phyloP scores from a whole-genome alignment of 208 protist genomes.

The Leptomonas seymouri region DNA sequence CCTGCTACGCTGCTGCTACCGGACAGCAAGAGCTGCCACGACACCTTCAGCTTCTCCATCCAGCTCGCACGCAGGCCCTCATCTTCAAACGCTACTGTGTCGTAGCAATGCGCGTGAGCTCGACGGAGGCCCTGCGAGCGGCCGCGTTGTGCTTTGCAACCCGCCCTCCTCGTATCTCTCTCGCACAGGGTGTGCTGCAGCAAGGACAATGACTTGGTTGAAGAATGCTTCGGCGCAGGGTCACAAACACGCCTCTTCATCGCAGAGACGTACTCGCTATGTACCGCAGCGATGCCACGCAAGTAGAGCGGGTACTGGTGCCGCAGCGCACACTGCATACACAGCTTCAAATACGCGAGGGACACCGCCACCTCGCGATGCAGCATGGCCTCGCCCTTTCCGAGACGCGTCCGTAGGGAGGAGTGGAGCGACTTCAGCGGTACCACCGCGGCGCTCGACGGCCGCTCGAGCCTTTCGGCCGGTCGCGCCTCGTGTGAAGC shows the following conservation, averaged over 20 bases:
- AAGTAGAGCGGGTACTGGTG: constrained; percentile 25
- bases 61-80: constrained; percentile 11
- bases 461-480: neutral
- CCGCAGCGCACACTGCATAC: constrained; percentile 23
- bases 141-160: neutral
- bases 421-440: neutral
- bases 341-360: constrained; percentile 14
- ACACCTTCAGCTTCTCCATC: constrained; percentile 26
- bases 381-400: constrained; percentile 6
- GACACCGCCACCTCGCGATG: constrained; percentile 18
- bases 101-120: neutral
- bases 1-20: constrained; percentile 23
- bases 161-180: neutral
- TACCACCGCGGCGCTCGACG: neutral
- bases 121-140: neutral
- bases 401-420: neutral
- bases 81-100: constrained; percentile 4
- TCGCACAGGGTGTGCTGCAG: neutral
- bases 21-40: constrained; percentile 23
- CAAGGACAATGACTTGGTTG: neutral
- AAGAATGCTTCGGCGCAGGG: too few relatives aligned
- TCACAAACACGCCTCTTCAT: too few relatives aligned
- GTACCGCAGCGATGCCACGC: constrained; percentile 18
- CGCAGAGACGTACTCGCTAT: neutral
- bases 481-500: neutral